phyloP scores from a whole-genome alignment of 768 basidiomycete species.

The Podaxis sp. region DNA sequence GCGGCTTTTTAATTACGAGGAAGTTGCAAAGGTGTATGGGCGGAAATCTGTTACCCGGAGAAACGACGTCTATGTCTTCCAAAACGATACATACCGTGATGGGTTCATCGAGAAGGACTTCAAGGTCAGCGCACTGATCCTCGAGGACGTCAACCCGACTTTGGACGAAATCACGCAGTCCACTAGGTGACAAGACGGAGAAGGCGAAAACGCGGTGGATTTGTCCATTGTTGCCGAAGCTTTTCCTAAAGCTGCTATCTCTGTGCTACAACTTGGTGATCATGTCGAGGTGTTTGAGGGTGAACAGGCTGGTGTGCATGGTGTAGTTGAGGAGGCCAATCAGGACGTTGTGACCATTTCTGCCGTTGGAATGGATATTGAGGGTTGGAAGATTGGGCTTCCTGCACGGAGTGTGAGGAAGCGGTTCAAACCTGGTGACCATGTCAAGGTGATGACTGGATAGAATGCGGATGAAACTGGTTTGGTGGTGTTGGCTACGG shows the following conservation, averaged over 20 bases:
- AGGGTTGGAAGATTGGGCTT: slow-evolving; percentile 83
- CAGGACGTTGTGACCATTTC: slow-evolving; percentile 86
- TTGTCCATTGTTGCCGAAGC: slow-evolving; percentile 91
- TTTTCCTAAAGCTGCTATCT: slow-evolving; percentile 85
- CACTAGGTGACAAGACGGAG: slow-evolving; percentile 70
- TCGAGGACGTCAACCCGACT: slow-evolving; percentile 92
- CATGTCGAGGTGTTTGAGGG: slow-evolving; percentile 98
- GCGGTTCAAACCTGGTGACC: slow-evolving; percentile 94
- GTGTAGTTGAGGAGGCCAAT: slow-evolving; percentile 86
- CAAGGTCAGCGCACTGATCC: slow-evolving; percentile 70
- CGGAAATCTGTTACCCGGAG: slow-evolving; percentile 74
- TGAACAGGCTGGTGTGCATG: slow-evolving; percentile 91
- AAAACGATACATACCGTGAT: slow-evolving; percentile 90
- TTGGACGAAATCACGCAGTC: slow-evolving; percentile 96
- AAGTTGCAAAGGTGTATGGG: slow-evolving; percentile 84
- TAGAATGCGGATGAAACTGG: slow-evolving; percentile 95
- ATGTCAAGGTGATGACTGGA: slow-evolving; percentile 97
- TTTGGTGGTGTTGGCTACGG: slow-evolving; percentile 87
- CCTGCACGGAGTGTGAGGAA: slow-evolving; percentile 90
- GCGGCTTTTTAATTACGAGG: slow-evolving; percentile 91
- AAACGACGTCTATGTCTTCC: slow-evolving; percentile 79
- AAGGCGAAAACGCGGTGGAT: slow-evolving; percentile 74
- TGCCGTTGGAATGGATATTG: slow-evolving; percentile 78
- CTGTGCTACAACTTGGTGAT: slow-evolving; percentile 96
- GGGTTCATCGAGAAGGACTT: slow-evolving; percentile 98